Base-by-base conservation (phyloP, 495 filamentous ascomycete species). In the Tetracladium marchalianum region DNA sequence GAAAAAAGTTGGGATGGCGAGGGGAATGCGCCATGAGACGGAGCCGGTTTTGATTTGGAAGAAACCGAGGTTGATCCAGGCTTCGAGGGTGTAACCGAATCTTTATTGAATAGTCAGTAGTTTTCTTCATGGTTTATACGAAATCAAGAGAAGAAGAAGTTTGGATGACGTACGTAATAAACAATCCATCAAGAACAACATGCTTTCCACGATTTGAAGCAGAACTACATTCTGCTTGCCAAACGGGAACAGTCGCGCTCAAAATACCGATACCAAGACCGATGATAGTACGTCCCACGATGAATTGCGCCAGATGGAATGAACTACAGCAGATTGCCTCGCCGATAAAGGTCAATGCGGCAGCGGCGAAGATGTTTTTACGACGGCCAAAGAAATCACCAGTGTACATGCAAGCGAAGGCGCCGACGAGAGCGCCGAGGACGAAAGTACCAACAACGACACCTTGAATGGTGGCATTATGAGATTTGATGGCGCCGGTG, bases 1-100 rank as follows among this genome's bases (percentile, higher is more conserved):
- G 24, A 77, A 76, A 40, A 82, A 63, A 44, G 84, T 82, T 55
- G 85, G 82, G 64, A 86, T 84, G 0, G 73, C 82, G 49, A 86
- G 78, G 0, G 81, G 82, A 53, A 86, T 82, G 19, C 81, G 64
- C 81, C 81, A 85, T 43, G 71, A 18, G 8, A 17, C 41, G 22
- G 16, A 36, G 0, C 51, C 52, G n/a, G 35, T 43, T 7, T 32
- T 35, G 38, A 50, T 36, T 32, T 54, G 51, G 12, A 31, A 70
- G 49, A 70, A 67, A 11, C 66, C 68, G 9, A 69, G 57, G 49
- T 68, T 55, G 40, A 71, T 57, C 69, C 67, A 72, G 18, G 60
- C 53, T 18, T 60, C 54, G 27, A 68, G 48, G 15, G 60, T 56
- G 43, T 63, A 65, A 9, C 69, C 71, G 11, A 69, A 45, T 15